Conservation (phyloP, 495 filamentous ascomycete genomes). For the Xeromyces bisporus region DNA sequence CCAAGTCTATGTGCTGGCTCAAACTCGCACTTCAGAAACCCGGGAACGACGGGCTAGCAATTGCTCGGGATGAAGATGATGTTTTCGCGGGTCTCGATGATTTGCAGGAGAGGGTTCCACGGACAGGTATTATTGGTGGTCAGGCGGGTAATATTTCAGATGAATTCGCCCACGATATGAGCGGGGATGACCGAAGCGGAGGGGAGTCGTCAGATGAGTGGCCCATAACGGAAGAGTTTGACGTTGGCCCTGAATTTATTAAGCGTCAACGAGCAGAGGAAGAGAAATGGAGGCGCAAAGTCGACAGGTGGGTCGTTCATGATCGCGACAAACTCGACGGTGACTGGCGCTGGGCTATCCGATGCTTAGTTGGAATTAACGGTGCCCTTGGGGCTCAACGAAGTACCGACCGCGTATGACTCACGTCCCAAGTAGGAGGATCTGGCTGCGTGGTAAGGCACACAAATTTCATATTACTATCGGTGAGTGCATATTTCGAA, state of each 20-base stretch:
- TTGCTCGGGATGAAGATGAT: conserved; percentile 43
- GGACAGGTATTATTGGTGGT: conserved; percentile 27
- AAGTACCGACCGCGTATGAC: conserved; percentile 4
- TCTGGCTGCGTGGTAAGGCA: no score
- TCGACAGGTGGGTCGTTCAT: conserved; percentile 53
- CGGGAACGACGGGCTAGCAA: conserved; percentile 11
- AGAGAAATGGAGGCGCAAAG: conserved; percentile 71
- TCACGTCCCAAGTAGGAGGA: no score
- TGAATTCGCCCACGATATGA: conserved; percentile 15
- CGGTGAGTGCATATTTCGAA: not conserved
- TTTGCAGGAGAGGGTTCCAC: conserved; percentile 41
- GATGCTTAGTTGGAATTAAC: conserved; percentile 25
- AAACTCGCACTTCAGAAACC: conserved; percentile 39
- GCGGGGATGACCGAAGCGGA: conserved; percentile 37
- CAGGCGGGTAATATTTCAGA: conserved; percentile 13
- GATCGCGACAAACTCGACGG: conserved; percentile 24
- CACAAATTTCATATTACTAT: not conserved
- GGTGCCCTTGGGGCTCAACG: conserved; percentile 6
- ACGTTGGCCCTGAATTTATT: conserved; percentile 90
- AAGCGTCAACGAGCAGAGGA: conserved; percentile 79
- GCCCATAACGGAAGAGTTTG: conserved; percentile 89
- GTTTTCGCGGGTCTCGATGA: conserved; percentile 66
- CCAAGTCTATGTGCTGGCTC: conserved; percentile 87
- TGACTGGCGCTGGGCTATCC: conserved; percentile 40
- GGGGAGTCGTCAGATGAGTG: conserved; percentile 47